Base-by-base conservation (phyloP, 2,329 filamentous ascomycete species). In the Chaetomiaceae sp. region DNA sequence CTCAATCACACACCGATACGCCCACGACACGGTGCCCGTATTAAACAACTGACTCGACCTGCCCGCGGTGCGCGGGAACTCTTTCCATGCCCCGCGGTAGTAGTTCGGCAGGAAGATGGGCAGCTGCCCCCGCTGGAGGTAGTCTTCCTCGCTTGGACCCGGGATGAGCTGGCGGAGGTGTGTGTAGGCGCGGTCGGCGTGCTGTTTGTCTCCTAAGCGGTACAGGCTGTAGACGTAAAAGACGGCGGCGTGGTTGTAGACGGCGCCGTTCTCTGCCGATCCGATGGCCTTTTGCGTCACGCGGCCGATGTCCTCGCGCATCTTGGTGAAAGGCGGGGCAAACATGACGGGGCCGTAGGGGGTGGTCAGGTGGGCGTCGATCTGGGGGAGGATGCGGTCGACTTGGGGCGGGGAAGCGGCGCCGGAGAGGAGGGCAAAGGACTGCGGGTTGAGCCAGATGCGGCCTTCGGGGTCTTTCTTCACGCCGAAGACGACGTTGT, bases 41-140 rank as follows among this genome's bases (percentile, higher is more conserved):
- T 82, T 82, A 68, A 82, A 81, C 15, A 82, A 64, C 63, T 81
- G 78, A 59, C 76, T 80, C 9, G 77, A 80, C 0, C 79, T 73
- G 3, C 79, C 79, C 4, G 79, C 78, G 0, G 78, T 81, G 40
- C 77, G 67, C 2, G 76, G 76, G 58, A 71, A 73, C 62, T 73
- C 64, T 47, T 69, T 69, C 65, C 70, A 79, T 0, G 73, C 77
- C 2, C 77, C 77, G 19, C 77, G 75, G 68, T 81, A 82, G 66
- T 82, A 82, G 62, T 81, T 82, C 14, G 79, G 79, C 36, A 82
- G 78, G 63, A 77, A 82, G 15, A 81, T 71, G 0, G 79, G 79
- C 40, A 82, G 66, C 66, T 82, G 79, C 11, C 79, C 79, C 14
- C 79, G 70, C 57, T 74, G 76, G 20, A 73, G 40, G 54, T 79